Evolutionary conservation across 2,329 filamentous ascomycete genomes (phyloP).

Genomic region (Alternaria sp.): DNA sequence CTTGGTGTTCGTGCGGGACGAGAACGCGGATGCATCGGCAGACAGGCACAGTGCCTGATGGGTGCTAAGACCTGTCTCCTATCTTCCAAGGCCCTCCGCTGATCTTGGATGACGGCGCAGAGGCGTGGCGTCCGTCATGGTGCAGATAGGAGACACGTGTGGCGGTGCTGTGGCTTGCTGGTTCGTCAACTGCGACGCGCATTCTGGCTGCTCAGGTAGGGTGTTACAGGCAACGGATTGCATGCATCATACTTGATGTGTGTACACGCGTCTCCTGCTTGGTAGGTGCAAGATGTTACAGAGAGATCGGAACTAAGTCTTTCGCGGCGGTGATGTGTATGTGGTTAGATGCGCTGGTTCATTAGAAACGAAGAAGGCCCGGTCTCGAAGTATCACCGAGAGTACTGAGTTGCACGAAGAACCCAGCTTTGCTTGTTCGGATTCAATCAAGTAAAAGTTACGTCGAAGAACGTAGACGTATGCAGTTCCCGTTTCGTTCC

Average conservation of each 20-base stretch:
- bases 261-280: neutral
- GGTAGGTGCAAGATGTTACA: neutral
- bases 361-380: neutral
- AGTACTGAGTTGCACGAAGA: neutral
- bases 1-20: slow-evolving; percentile 6
- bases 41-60: neutral
- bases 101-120: neutral
- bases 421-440: neutral
- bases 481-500: neutral
- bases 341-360: neutral
- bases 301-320: neutral
- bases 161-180: slow-evolving; percentile 3
- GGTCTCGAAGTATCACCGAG: neutral
- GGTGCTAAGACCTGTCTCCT: neutral
- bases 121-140: slow-evolving; percentile 2
- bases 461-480: neutral
- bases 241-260: neutral
- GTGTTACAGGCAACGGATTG: neutral
- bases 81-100: slow-evolving; percentile 1
- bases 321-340: neutral
- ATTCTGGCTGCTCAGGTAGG: neutral
- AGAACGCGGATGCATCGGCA: slow-evolving; percentile 2
- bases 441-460: neutral
- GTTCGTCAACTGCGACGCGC: neutral
- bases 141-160: neutral